Evolutionary conservation across 2,329 filamentous ascomycete genomes (phyloP).

Genomic region (Seiridium unicorne): DNA sequence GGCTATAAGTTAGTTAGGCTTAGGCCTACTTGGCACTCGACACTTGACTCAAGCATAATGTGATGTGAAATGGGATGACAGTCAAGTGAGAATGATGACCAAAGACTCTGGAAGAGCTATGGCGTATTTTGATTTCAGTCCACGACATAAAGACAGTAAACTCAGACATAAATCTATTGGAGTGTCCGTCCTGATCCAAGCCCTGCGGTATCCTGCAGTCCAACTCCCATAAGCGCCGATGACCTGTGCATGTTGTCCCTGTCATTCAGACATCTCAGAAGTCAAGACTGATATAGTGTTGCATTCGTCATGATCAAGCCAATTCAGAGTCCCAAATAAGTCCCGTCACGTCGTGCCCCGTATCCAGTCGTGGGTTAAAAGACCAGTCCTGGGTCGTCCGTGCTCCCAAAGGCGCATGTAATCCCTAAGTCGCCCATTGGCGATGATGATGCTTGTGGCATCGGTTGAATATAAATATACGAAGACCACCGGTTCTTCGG

Average conservation of each 20-base stretch:
- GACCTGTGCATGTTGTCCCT: background rate
- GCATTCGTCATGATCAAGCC: background rate
- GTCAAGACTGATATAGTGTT: background rate
- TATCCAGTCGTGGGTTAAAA: constrained; percentile 3
- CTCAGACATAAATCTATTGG: background rate
- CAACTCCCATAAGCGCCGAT: background rate
- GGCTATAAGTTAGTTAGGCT: no score
- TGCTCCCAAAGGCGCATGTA: background rate
- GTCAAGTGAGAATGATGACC: background rate
- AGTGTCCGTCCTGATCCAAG: background rate
- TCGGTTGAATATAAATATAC: constrained; percentile 3
- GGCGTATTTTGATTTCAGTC: background rate
- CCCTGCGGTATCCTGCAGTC: background rate
- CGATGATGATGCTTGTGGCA: background rate
- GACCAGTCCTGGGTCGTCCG: constrained; percentile 9
- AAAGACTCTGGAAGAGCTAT: background rate
- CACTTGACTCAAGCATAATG: no score
- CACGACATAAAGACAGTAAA: background rate
- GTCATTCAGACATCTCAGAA: background rate
- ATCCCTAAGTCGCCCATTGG: background rate
- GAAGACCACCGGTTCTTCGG: background rate
- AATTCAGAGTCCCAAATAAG: background rate
- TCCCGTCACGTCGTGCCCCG: constrained; percentile 8
- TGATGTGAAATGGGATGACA: background rate
- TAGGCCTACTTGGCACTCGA: no score